These are phyloP conservation scores for Phytophthora foliorum DNA, from an alignment of 352 stramenopile species.

Conservation along the genomic window DNA sequence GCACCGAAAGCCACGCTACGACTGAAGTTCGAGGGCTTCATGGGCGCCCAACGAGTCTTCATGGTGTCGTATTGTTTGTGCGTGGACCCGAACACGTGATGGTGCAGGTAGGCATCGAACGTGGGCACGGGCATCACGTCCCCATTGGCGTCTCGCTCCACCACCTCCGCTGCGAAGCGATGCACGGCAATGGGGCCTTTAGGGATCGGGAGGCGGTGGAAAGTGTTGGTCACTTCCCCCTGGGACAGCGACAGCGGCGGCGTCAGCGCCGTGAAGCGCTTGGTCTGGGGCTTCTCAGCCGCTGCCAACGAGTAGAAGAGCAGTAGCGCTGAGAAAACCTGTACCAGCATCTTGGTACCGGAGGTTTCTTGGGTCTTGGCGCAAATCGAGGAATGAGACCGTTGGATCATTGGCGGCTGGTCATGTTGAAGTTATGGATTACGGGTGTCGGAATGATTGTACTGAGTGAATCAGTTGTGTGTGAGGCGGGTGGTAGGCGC, in stretches of 20 bases:
- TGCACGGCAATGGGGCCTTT: slow-evolving; percentile 86
- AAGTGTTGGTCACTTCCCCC: slow-evolving; percentile 83
- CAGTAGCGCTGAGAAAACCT: slow-evolving; percentile 8
- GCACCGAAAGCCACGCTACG: slow-evolving; percentile 83
- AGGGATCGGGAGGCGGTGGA: slow-evolving; percentile 76
- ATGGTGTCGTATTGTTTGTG: slow-evolving; percentile 70
- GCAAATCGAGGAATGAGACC: slow-evolving; percentile 17
- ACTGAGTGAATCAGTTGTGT: too few species aligned
- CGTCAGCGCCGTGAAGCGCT: slow-evolving; percentile 77
- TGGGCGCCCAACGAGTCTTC: slow-evolving; percentile 64
- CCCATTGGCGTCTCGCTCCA: slow-evolving; percentile 60
- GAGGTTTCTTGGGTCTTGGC: neutral
- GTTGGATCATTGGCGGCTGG: neutral
- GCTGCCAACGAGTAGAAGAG: slow-evolving; percentile 8
- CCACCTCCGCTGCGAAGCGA: slow-evolving; percentile 80
- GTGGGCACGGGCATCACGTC: slow-evolving; percentile 64
- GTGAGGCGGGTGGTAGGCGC: too few species aligned
- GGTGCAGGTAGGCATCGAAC: slow-evolving; percentile 86
- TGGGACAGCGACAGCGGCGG: slow-evolving; percentile 65
- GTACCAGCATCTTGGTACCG: slow-evolving; percentile 12
- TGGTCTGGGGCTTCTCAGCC: slow-evolving; percentile 44
- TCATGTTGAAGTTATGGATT: slow-evolving; percentile 20
- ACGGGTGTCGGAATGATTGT: neutral
- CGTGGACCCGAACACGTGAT: slow-evolving; percentile 83
- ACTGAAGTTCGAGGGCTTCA: slow-evolving; percentile 80